Evolutionary conservation across 345 rosid genomes (phyloP), one percentile per base, ranked within the genome.

Genomic region (Eucalyptus pauciflora): DNA sequence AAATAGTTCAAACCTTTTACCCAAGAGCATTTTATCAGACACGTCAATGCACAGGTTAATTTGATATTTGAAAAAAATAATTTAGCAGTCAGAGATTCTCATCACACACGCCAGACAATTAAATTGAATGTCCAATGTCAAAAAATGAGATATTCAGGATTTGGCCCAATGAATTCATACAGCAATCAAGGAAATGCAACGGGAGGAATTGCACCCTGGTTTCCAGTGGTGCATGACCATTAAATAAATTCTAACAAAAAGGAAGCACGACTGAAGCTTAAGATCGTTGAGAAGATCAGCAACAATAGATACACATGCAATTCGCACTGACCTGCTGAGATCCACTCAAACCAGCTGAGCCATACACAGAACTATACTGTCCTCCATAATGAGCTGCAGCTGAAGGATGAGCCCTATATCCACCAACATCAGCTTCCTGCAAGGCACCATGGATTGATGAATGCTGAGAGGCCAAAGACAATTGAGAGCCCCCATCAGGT

Each of bases 331-430:
- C 98, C 96, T 94, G 95, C 89, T 94, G 99, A 91, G 95, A 89
- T 88, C 93, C 95, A 58, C 93, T 93, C 86, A 95, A 90, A 86
- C 96, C 83, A 88, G 91, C 71, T 71, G 98, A 91, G 41, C 96
- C 95, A 92, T 97, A 98, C 62, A 94, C 86, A 86, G 99, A 92
- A 60, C 94, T 93, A 89, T 97, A 95, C 37, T 93, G 97, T 11
- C 95, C 95, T 62, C 97, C 97, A 46, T 95, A 98, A 91, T 94
- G 98, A 89, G 94, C 92, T 24, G 94, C 92, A 52, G 95, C 88
- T 15, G 97, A 92, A 50, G 94, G 54, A 89, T 93, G 95, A 79
- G 94, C 86, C 92, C 98, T 94, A 88, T 95, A 97, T 9, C 95
- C 97, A 88, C 94, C 94, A 71, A 90, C 92, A 81, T 96, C 99